Conservation (phyloP, 2,329 filamentous ascomycete species). For the Westerdykella sp. region DNA sequence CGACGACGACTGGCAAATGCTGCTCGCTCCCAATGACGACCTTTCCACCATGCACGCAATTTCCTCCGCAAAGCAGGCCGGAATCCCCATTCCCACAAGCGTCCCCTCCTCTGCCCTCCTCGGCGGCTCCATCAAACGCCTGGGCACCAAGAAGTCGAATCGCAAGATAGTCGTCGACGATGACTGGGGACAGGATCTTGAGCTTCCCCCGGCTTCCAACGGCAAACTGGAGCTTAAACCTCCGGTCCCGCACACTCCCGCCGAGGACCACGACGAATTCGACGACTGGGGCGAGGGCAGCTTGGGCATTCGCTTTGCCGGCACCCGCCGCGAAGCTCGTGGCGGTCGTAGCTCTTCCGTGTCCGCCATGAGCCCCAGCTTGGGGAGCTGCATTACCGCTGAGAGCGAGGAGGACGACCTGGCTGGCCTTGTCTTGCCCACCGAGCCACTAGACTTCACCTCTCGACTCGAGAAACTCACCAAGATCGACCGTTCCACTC, state of each 20-base stretch:
- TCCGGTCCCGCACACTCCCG: constrained; percentile 40
- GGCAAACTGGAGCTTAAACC: constrained; percentile 41
- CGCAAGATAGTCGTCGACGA: constrained; percentile 43
- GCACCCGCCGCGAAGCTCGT: constrained; percentile 71
- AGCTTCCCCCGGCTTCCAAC: constrained; percentile 35
- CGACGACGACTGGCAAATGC: constrained; percentile 83
- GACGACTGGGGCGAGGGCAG: constrained; percentile 93
- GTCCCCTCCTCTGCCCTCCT: constrained; percentile 83
- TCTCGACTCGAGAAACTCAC: constrained; percentile 70
- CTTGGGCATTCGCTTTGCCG: constrained; percentile 81
- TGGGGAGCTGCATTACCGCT: constrained; percentile 81
- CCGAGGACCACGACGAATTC: constrained; percentile 68
- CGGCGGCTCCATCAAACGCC: constrained; percentile 86
- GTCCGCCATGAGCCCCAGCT: constrained; percentile 84
- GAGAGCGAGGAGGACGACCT: constrained; percentile 94
- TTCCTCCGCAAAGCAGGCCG: constrained; percentile 76
- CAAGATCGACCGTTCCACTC: constrained; percentile 37
- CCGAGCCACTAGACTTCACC: constrained; percentile 75
- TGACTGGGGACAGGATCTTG: constrained; percentile 48
- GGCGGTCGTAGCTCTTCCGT: constrained; percentile 80
- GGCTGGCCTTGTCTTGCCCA: constrained; percentile 79
- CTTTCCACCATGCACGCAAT: constrained; percentile 79
- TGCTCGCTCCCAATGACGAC: constrained; percentile 79
- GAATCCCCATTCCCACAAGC: constrained; percentile 83
- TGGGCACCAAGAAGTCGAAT: constrained; percentile 54